Evolutionary conservation across 305 asterid genomes (phyloP), one percentile per base, ranked within the genome.

Genomic region (Galium porrigens): DNA sequence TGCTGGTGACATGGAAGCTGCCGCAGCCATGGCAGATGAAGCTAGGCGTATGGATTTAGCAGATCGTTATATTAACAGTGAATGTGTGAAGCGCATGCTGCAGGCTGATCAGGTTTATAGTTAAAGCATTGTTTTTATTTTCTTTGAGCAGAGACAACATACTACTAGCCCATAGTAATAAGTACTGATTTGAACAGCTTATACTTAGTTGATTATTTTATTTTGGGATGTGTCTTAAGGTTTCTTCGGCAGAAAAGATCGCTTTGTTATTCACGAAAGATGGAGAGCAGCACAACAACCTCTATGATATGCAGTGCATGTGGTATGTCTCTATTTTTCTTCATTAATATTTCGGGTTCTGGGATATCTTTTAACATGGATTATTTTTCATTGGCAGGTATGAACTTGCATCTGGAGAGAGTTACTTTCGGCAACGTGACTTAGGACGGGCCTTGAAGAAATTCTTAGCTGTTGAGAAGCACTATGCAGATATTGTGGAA

Each of bases 281-380:
- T 65, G 99, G 99, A 66, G 99, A 94, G 73, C 99, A 90, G 72
- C 99, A 87, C 73, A 90, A 85, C 75, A 94, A 82, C 73, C 96
- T 94, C 70, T 86, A 89, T 59, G 99, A 94, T 81, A 94, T 94
- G 99, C 99, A 94, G 80, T 94, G 99, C 97, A 94, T 94, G 97
- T 94, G 99, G 99, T 89, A 49, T 25, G 87, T 73, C 70, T 78
- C 69, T 69, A 46, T 32, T 1, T 63, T 56, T 64, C 56, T 46
- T 9, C 49, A 12, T 11, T 18, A 12, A 12, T 37, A 30, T 49
- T 22, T 22, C 22, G 22, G 58, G 65, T 53, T 15, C 33, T n/a
- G 37, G 55, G 22, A 12, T 25, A 42, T 10, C 6, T 59, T 59
- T 46, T 46, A 17, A 17, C 53, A 69, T 34, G n/a, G 52, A 55